Evolutionary conservation across 2,329 filamentous ascomycete genomes (phyloP).

Genomic region (Hypoxylon sp.): DNA sequence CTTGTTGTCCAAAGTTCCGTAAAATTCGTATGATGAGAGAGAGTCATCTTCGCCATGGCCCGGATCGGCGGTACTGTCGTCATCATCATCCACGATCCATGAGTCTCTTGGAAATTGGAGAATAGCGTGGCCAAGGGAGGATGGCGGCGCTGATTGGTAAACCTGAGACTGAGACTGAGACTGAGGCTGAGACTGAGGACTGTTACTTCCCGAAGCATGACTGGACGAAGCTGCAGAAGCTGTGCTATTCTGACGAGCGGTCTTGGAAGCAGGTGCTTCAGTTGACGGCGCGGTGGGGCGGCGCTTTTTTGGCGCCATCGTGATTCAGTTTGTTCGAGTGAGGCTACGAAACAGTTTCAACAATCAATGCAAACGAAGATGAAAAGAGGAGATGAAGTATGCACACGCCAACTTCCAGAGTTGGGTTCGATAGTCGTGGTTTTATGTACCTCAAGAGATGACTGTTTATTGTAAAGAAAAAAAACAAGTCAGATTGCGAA

Average conservation of each 20-base stretch:
- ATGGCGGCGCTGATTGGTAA: slow-evolving; percentile 31
- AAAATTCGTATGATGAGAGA: slow-evolving; percentile 56
- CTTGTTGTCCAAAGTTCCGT: slow-evolving; percentile 64
- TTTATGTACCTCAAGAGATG: neutral
- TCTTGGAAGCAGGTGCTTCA: slow-evolving; percentile 36
- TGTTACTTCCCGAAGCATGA: slow-evolving; percentile 15
- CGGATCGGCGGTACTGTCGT: slow-evolving; percentile 59
- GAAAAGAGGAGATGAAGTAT: neutral
- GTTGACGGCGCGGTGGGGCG: slow-evolving; percentile 22
- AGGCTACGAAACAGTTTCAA: neutral
- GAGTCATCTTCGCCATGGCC: slow-evolving; percentile 60
- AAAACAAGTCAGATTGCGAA: neutral
- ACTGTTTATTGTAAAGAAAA: neutral
- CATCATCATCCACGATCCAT: slow-evolving; percentile 49
- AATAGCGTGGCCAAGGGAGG: slow-evolving; percentile 34
- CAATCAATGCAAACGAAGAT: neutral
- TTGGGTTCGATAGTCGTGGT: neutral
- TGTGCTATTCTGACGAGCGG: slow-evolving; percentile 22
- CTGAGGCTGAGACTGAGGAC: slow-evolving; percentile 24
- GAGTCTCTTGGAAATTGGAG: slow-evolving; percentile 31
- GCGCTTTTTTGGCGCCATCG: slow-evolving; percentile 42
- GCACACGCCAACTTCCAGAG: neutral
- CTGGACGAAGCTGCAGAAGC: slow-evolving; percentile 27
- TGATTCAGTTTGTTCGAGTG: neutral
- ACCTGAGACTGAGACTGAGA: too few relatives aligned